Conservation (phyloP, 257 asterid genomes). For the Knoxia roxburghii region DNA sequence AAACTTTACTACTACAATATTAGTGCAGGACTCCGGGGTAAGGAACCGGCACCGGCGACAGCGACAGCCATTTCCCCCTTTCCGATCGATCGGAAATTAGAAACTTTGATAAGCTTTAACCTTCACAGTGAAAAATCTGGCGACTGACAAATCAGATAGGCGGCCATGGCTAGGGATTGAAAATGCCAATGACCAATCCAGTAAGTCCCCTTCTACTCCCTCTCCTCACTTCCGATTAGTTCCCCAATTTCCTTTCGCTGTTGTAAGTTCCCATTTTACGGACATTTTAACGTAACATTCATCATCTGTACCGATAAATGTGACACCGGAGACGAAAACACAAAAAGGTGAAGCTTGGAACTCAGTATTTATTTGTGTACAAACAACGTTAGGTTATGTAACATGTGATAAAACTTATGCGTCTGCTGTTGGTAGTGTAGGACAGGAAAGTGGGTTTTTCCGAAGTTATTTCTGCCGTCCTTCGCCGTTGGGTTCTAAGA, state of each 20-base stretch:
- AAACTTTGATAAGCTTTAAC: not conserved
- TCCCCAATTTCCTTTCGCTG: not conserved
- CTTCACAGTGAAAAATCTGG: not conserved
- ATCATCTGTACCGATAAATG: not conserved
- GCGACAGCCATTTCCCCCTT: not conserved
- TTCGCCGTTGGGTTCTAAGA: not conserved
- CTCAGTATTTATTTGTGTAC: not conserved
- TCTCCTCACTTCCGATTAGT: not conserved
- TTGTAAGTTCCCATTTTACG: not conserved
- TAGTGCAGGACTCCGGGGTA: too few species aligned
- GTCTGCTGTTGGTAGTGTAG: not conserved
- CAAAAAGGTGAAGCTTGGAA: not conserved
- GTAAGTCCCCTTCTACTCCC: slow-evolving; percentile 12
- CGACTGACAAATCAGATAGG: slow-evolving; percentile 6
- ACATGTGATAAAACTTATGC: not conserved
- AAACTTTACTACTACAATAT: too few species aligned
- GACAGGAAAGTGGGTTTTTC: too few species aligned
- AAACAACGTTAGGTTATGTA: not conserved
- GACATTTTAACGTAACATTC: not conserved
- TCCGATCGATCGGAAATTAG: not conserved
- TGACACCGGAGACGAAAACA: not conserved
- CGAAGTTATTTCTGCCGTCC: not conserved
- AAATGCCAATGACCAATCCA: not conserved
- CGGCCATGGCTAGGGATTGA: slow-evolving; percentile 19
- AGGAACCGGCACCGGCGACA: not conserved